Evolutionary conservation across 768 basidiomycete species (phyloP).

Genomic region (Termitomyces sp.): DNA sequence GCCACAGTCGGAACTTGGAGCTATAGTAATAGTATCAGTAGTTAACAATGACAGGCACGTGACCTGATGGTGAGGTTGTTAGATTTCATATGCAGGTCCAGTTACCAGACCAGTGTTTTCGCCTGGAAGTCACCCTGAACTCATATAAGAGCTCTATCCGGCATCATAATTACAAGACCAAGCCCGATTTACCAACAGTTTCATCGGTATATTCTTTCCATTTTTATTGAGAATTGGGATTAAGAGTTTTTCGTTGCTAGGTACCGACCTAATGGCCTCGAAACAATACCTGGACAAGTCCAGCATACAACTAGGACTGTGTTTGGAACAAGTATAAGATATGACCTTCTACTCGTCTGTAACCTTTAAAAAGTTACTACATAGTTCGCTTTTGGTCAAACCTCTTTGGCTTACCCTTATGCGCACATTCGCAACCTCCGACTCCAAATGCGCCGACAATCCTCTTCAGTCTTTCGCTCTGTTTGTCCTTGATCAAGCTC

Average conservation of each 20-base stretch:
- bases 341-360: neutral
- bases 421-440: neutral
- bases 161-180: no score
- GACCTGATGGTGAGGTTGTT: no score
- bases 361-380: neutral
- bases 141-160: no score
- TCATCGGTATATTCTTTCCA: no score
- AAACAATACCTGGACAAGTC: neutral
- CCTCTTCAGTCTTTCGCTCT: conserved; percentile 36
- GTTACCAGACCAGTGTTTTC: no score
- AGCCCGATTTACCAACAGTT: no score
- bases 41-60: neutral
- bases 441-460: conserved; percentile 17
- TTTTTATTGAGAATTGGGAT: no score
- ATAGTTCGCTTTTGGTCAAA: neutral
- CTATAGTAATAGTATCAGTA: no score
- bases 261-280: neutral
- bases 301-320: neutral
- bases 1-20: no score
- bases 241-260: neutral
- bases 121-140: no score
- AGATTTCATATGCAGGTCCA: no score
- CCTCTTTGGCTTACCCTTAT: neutral
- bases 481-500: conserved; percentile 26
- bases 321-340: neutral